Conservation (phyloP, 768 basidiomycete species). For the Lepiota brunneoincarnata region DNA sequence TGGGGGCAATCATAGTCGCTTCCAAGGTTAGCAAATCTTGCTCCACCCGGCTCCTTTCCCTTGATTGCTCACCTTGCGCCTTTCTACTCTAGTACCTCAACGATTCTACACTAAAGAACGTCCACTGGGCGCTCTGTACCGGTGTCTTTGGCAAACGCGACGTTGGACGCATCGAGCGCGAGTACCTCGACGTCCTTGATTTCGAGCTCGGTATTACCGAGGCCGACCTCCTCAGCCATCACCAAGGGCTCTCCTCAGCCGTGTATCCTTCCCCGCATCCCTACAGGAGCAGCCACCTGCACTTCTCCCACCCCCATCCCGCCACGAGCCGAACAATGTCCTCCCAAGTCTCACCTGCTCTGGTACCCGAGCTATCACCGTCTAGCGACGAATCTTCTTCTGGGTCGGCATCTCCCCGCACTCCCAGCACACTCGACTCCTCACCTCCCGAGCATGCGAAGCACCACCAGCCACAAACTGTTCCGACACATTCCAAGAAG, state of each 20-base stretch:
- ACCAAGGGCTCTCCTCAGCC: constrained; percentile 34
- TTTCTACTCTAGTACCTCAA: constrained; percentile 64
- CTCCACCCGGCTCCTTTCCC: constrained; percentile 7
- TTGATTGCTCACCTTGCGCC: constrained; percentile 13
- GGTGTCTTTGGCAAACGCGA: constrained; percentile 81
- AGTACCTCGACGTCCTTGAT: constrained; percentile 78
- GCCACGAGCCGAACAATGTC: constrained; percentile 13
- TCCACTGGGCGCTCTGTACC: constrained; percentile 87
- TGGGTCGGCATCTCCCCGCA: constrained; percentile 23
- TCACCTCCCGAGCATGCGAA: constrained; percentile 19
- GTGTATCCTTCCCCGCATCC: constrained; percentile 19
- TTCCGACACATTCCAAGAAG: constrained; percentile 12
- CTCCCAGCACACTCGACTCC: constrained; percentile 22
- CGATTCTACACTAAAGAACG: constrained; percentile 88
- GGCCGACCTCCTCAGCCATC: constrained; percentile 55
- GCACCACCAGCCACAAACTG: constrained; percentile 10
- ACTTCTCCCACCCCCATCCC: constrained; percentile 22
- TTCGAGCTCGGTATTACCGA: constrained; percentile 69
- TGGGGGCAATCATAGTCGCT: constrained; percentile 85
- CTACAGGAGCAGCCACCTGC: constrained; percentile 14
- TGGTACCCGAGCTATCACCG: constrained; percentile 13
- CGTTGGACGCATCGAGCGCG: constrained; percentile 77
- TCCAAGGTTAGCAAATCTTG: constrained; percentile 59
- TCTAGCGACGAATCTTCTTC: constrained; percentile 24
- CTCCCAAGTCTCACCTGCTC: constrained; percentile 4